Conservation (phyloP, 108 stramenopile species). For the Seminavis robusta region DNA sequence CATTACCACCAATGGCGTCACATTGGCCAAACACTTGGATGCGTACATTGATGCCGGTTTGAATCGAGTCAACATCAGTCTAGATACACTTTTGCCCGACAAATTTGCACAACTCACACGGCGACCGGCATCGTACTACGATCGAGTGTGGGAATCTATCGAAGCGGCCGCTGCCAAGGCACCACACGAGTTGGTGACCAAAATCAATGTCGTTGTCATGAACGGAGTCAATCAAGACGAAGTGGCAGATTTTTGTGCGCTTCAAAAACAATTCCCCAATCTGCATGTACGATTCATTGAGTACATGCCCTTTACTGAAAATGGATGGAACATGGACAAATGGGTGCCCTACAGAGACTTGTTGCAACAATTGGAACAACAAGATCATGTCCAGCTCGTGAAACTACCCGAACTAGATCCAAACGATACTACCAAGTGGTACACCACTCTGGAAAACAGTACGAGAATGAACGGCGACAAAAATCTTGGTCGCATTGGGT, state of each 20-base stretch:
- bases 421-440: constrained; percentile 98
- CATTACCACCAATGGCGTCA: constrained; percentile 96
- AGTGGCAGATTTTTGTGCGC: constrained; percentile 74
- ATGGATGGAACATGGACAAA: constrained; percentile 77
- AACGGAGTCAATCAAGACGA: constrained; percentile 90
- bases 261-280: constrained; percentile 57
- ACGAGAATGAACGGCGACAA: neutral
- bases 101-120: constrained; percentile 88
- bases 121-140: constrained; percentile 61
- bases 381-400: constrained; percentile 4
- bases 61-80: constrained; percentile 88
- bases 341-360: constrained; percentile 90
- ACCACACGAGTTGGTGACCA: constrained; percentile 33
- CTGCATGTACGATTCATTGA: constrained; percentile 97
- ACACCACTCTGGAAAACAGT: constrained; percentile 12
- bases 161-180: constrained; percentile 41
- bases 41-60: constrained; percentile 85
- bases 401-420: constrained; percentile 66
- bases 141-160: constrained; percentile 67
- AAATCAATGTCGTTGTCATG: constrained; percentile 97
- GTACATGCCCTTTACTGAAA: constrained; percentile 99
- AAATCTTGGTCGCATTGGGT: constrained; percentile 75
- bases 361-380: constrained; percentile 40
- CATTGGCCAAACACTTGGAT: constrained; percentile 62
- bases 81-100: constrained; percentile 89